Evolutionary conservation across 2,329 filamentous ascomycete genomes (phyloP).

Genomic region (Cordyceps farinosa): DNA sequence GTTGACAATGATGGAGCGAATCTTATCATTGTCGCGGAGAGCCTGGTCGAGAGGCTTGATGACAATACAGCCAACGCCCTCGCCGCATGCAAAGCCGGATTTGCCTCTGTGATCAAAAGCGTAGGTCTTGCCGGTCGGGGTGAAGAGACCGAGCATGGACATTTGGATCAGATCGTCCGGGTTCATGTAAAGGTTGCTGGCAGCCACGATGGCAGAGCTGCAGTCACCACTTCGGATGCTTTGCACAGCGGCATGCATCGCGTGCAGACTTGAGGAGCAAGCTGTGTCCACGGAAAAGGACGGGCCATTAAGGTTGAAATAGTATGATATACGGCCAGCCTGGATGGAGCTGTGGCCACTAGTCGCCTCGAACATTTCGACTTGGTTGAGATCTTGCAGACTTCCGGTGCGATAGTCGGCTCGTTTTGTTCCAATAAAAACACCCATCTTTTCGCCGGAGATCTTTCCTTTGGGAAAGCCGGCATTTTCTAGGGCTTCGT

Average conservation of each 20-base stretch:
- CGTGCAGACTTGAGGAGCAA: slow-evolving; percentile 49
- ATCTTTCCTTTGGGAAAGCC: slow-evolving; percentile 42
- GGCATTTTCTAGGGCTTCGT: slow-evolving; percentile 52
- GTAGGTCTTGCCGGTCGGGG: slow-evolving; percentile 48
- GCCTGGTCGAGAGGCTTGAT: slow-evolving; percentile 56
- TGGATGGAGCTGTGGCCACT: slow-evolving; percentile 50
- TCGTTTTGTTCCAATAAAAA: slow-evolving; percentile 46
- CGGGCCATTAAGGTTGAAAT: slow-evolving; percentile 52
- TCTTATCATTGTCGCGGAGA: slow-evolving; percentile 51
- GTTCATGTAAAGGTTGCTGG: slow-evolving; percentile 45
- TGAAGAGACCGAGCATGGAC: slow-evolving; percentile 37
- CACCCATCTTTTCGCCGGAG: slow-evolving; percentile 46
- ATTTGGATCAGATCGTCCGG: slow-evolving; percentile 37
- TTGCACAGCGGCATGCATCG: slow-evolving; percentile 49
- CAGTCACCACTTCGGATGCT: slow-evolving; percentile 46
- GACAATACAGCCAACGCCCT: slow-evolving; percentile 53
- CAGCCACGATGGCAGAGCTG: slow-evolving; percentile 44
- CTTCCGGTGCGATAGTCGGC: slow-evolving; percentile 47
- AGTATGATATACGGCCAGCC: slow-evolving; percentile 53
- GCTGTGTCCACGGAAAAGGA: slow-evolving; percentile 51
- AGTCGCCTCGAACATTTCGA: slow-evolving; percentile 51
- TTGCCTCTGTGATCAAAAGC: slow-evolving; percentile 34
- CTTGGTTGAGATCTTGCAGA: slow-evolving; percentile 43
- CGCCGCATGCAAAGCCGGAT: slow-evolving; percentile 57
- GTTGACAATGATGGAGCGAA: slow-evolving; percentile 48